Conservation (phyloP, 352 stramenopile species). For the Phytophthora cactorum region DNA sequence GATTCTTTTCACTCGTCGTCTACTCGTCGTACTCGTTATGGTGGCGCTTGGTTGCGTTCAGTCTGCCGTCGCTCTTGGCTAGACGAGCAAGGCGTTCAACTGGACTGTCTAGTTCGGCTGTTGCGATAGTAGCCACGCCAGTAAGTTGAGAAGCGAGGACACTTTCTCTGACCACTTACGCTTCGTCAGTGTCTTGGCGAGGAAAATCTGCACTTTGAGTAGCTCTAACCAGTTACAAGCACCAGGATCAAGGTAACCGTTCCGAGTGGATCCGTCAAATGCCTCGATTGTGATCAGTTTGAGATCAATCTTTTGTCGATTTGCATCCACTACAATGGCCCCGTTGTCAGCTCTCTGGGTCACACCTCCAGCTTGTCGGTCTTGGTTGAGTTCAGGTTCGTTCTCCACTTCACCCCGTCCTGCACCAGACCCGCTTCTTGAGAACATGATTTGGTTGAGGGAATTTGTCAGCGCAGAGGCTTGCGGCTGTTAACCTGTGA, state of each 20-base stretch:
- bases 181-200: background rate
- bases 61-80: background rate
- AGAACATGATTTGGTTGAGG: background rate
- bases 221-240: constrained; percentile 3
- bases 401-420: background rate
- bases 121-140: background rate
- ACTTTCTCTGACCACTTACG: constrained; percentile 1
- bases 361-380: background rate
- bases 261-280: background rate
- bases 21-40: background rate
- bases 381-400: background rate
- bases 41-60: background rate
- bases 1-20: background rate
- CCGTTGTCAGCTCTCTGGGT: background rate
- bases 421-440: background rate
- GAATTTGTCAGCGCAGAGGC: background rate
- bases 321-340: background rate
- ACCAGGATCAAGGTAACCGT: constrained; percentile 1
- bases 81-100: background rate
- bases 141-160: constrained; percentile 1
- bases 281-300: constrained; percentile 3
- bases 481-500: background rate
- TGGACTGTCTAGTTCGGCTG: background rate
- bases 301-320: background rate
- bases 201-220: background rate